Percentiles rank a stretch among this genome's conserved stretches.
phyloP scores from a whole-genome alignment of 345 rosid species.

The Ceriops tagal region DNA sequence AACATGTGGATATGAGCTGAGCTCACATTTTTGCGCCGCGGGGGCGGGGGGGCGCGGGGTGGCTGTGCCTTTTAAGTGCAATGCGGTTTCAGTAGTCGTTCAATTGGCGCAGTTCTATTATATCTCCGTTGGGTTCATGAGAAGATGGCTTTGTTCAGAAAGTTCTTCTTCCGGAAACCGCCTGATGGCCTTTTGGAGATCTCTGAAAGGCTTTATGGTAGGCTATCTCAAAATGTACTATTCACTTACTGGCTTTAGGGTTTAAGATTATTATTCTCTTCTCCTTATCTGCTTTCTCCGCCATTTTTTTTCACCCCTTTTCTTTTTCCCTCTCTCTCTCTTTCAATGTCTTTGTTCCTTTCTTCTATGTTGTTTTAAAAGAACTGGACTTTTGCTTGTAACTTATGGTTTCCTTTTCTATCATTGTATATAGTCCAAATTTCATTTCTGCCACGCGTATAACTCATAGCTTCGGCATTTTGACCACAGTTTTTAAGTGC shows the following conservation, averaged over 20 bases:
- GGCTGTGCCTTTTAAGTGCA: slow-evolving; percentile 12
- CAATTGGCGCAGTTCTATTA: slow-evolving; percentile 13
- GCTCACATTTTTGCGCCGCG: not conserved
- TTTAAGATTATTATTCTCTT: not conserved
- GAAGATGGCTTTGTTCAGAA: slow-evolving; percentile 65
- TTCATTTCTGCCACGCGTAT: not conserved
- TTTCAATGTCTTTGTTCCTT: not conserved
- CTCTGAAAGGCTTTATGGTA: slow-evolving; percentile 82
- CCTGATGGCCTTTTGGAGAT: slow-evolving; percentile 81
- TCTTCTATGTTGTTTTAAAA: not conserved
- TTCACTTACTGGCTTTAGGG: slow-evolving; percentile 12
- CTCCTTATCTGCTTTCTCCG: not conserved
- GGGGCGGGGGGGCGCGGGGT: not conserved
- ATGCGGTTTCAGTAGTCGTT: slow-evolving; percentile 28
- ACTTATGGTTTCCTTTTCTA: not conserved
- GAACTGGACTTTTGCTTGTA: too few species aligned
- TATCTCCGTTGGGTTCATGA: slow-evolving; percentile 7
- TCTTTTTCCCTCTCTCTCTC: not conserved
- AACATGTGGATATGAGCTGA: slow-evolving; percentile 11
- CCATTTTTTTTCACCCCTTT: not conserved
- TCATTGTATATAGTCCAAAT: not conserved
- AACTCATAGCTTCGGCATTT: slow-evolving; percentile 8
- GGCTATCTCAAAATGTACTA: slow-evolving; percentile 5
- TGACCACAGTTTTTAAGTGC: slow-evolving; percentile 54
- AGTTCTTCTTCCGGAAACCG: slow-evolving; percentile 63